These are phyloP conservation scores for Alternaria longipes DNA, from an alignment of 2,329 filamentous ascomycete genomes.

Conservation along the genomic window DNA sequence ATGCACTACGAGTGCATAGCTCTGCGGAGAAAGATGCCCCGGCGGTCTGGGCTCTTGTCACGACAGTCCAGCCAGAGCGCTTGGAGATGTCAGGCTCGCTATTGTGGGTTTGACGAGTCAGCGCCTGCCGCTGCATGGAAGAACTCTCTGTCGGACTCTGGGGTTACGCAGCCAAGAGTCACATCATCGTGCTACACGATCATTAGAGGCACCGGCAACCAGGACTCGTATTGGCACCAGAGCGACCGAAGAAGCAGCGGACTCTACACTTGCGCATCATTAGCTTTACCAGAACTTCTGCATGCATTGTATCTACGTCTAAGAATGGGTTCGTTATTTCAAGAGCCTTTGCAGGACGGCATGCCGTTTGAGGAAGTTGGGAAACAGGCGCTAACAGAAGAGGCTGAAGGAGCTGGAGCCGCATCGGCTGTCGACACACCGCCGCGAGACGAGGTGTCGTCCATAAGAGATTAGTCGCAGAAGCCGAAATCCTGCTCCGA, in stretches of 20 bases:
- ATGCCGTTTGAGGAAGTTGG: slow-evolving; percentile 62
- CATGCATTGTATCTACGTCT: slow-evolving; percentile 66
- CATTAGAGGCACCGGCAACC: slow-evolving; percentile 69
- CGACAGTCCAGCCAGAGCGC: slow-evolving; percentile 74
- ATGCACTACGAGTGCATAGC: slow-evolving; percentile 78
- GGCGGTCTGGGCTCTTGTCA: slow-evolving; percentile 71
- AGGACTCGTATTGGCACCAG: slow-evolving; percentile 75
- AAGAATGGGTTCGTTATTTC: slow-evolving; percentile 50
- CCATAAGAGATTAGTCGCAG: slow-evolving; percentile 13
- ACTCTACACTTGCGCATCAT: slow-evolving; percentile 66
- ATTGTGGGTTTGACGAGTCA: slow-evolving; percentile 86
- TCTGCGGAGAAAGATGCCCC: slow-evolving; percentile 72
- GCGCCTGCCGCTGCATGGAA: slow-evolving; percentile 84
- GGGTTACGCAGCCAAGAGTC: slow-evolving; percentile 77
- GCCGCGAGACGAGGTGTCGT: slow-evolving; percentile 24
- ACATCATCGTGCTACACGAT: slow-evolving; percentile 81
- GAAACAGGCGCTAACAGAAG: slow-evolving; percentile 59
- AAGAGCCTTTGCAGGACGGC: slow-evolving; percentile 52
- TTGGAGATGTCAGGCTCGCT: slow-evolving; percentile 78
- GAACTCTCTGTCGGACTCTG: slow-evolving; percentile 81
- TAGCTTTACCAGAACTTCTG: slow-evolving; percentile 61
- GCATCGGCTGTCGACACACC: slow-evolving; percentile 23
- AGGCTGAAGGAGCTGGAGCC: slow-evolving; percentile 58
- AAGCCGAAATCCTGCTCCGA: slow-evolving; percentile 7
- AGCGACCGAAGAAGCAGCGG: slow-evolving; percentile 74